Evolutionary conservation across 2,329 filamentous ascomycete genomes (phyloP).

Genomic region (Xylariaceae sp.): DNA sequence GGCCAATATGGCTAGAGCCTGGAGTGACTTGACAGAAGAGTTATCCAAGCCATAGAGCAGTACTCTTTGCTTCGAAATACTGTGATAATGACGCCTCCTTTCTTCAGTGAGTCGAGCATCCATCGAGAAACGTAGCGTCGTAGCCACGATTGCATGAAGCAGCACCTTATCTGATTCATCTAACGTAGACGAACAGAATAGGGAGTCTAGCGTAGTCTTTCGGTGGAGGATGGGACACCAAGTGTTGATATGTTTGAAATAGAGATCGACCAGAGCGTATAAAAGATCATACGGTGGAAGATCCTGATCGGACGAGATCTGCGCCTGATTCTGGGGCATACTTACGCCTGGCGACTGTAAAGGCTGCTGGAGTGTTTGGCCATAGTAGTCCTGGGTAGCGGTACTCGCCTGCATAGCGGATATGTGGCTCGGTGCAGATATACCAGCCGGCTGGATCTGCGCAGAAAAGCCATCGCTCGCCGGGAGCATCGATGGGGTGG

Average conservation of each 20-base stretch:
- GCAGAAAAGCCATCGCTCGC: slow-evolving; percentile 46
- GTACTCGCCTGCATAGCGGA: slow-evolving; percentile 36
- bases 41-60: slow-evolving; percentile 84
- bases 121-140: slow-evolving; percentile 76
- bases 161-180: slow-evolving; percentile 79
- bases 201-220: slow-evolving; percentile 70
- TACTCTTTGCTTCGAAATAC: slow-evolving; percentile 78
- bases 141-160: slow-evolving; percentile 83
- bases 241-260: slow-evolving; percentile 74
- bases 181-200: slow-evolving; percentile 71
- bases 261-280: slow-evolving; percentile 67
- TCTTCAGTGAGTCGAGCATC: slow-evolving; percentile 70
- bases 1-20: slow-evolving; percentile 81
- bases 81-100: slow-evolving; percentile 68
- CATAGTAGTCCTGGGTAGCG: slow-evolving; percentile 47
- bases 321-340: slow-evolving; percentile 44
- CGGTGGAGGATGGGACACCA: slow-evolving; percentile 91
- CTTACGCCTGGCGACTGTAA: slow-evolving; percentile 55
- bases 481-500: slow-evolving; percentile 38
- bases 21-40: slow-evolving; percentile 79
- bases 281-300: slow-evolving; percentile 70
- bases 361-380: slow-evolving; percentile 38
- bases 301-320: slow-evolving; percentile 54
- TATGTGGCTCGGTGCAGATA: slow-evolving; percentile 37
- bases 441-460: slow-evolving; percentile 39